Base-by-base conservation (phyloP, 78 protist species). In the Emiliania huxleyi region DNA sequence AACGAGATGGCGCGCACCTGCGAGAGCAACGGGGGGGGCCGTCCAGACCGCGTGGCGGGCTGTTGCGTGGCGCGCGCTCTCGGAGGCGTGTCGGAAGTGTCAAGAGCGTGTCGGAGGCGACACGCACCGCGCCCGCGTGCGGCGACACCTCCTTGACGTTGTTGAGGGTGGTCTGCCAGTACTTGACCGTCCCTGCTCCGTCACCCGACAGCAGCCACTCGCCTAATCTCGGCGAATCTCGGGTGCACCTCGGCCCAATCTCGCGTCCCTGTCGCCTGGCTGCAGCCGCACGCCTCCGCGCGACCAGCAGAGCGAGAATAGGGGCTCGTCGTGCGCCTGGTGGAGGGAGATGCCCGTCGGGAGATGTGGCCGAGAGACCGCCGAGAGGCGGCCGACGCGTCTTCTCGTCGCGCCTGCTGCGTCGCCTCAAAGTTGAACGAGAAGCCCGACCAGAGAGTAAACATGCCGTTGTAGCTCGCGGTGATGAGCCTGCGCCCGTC, bases 121-220 rank as follows among this genome's bases (percentile, higher is more conserved):
- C n/a, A n/a, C n/a, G n/a, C 15, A 52, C 15, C 29, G 62, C 62
- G 8, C n/a, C 87, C 49, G 23, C 37, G 90, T 98, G 98, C 43
- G 98, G 96, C 6, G 38, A 29, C 52, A 98, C 92, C 46, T 44
- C 91, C 83, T 96, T 96, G 46, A 98, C 98, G 55, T 96, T 96
- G 94, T 95, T 98, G 96, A 98, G 96, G 94, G 94, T 98, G 8
- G 95, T 29, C 77, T 98, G 98, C 99, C 99, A 98, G 89, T 98
- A 98, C 90, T 96, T 98, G 77, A 98, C 73, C 5, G 15, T 1
- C 25, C 99, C 99, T 5, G 45, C 87, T 69, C 95, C 88, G 81
- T 98, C 99, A 43, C 96, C 95, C n/a, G 97, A 71, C 45, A 98
- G 73, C 96, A 98, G 90, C 97, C 98, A 98, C 81, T 71, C 81